Base-by-base conservation (phyloP, 257 asterid genomes). In the Eucommia ulmoides region DNA sequence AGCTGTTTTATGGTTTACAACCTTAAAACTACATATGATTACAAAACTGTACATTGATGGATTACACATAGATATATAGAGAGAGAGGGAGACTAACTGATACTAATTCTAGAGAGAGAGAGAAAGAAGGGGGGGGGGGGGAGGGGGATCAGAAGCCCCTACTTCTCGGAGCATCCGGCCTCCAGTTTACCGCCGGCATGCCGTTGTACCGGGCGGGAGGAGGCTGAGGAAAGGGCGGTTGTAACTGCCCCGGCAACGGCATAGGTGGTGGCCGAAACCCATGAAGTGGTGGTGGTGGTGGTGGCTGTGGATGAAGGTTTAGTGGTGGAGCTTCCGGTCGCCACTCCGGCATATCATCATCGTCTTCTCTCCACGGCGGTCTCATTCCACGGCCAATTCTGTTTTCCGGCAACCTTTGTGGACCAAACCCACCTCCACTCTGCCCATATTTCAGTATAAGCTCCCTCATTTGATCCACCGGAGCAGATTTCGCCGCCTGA, bases 301-400 rank as follows among this genome's bases (percentile, higher is more conserved):
- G 2, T 42, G 15, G 45, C 12, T 29, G 38, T 29, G 1, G 17
- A 16, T 38, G 15, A 38, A 14, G 17, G 38, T 45, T 65, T 11
- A 33, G 69, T 1, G 8, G 65, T 2, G 74, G 75, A 41, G 72
- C 77, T 19, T 75, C 72, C 1, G 97, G 97, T 74, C 58, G 72
- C 97, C 97, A 87, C 63, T 87, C 94, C 0, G 93, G 97, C 3
- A 87, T 83, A 42, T 87, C 94, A 56, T 85, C 93, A n/a, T 84
- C 95, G 1, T 79, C 94, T 17, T 42, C 48, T 2, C 17, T 42
- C 48, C 3, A 82, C 91, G 19, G 12, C 45, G 17, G 12, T 38
- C 1, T 76, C 95, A 17, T 76, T 70, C 95, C 95, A 84, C 1
- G 93, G 78, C 65, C 65, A 46, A 59, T 70, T 19, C 62, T 65